Conservation (phyloP, 2,329 filamentous ascomycete species). For the Aspergillus quadrilineatus region DNA sequence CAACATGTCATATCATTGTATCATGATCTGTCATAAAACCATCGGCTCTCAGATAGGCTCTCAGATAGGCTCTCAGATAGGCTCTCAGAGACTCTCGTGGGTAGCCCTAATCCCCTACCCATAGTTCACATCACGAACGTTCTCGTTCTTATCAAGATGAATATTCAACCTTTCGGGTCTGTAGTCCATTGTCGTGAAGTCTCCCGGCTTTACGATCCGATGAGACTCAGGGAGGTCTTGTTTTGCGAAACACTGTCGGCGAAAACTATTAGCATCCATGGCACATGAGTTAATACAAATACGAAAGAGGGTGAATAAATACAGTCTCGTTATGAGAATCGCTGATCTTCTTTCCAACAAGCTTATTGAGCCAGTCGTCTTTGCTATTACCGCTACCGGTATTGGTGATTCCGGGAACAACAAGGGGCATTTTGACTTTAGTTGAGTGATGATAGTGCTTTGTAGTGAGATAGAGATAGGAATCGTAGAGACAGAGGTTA, state of each 20-base stretch:
- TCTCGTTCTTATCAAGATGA: slow-evolving; percentile 44
- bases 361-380: slow-evolving; percentile 45
- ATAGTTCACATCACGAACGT: slow-evolving; percentile 45
- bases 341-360: slow-evolving; percentile 48
- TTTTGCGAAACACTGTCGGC: slow-evolving; percentile 44
- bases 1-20: neutral
- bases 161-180: slow-evolving; percentile 46
- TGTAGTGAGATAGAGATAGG: neutral
- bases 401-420: slow-evolving; percentile 45
- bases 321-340: slow-evolving; percentile 38
- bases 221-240: slow-evolving; percentile 47
- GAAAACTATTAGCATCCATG: neutral
- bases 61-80: too few species aligned
- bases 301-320: neutral
- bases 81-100: too few species aligned
- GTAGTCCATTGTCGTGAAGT: slow-evolving; percentile 43
- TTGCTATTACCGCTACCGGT: slow-evolving; percentile 30
- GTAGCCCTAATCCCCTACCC: slow-evolving; percentile 24
- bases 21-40: neutral
- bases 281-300: neutral
- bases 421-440: slow-evolving; percentile 45
- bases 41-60: too few species aligned
- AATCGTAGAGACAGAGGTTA: neutral
- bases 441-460: neutral
- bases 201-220: slow-evolving; percentile 43